phyloP scores from a whole-genome alignment of 164 flowering plant genomes.

The Cinnamomum micranthum region DNA sequence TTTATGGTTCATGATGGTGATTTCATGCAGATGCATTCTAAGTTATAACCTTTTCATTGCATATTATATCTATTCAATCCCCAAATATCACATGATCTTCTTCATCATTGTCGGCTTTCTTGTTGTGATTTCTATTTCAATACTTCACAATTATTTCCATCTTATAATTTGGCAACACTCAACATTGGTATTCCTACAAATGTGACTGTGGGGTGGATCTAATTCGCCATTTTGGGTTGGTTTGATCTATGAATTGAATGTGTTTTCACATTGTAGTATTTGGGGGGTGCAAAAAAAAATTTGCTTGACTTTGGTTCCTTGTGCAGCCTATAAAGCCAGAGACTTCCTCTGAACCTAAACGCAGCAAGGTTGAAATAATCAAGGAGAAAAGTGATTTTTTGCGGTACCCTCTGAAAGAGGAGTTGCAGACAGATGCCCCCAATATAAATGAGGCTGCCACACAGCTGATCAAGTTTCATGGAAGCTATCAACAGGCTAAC shows the following conservation, averaged over 20 bases:
- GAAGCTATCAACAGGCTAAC: slow-evolving; percentile 89
- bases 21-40: too few species aligned
- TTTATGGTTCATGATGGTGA: too few species aligned
- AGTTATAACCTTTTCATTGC: too few species aligned
- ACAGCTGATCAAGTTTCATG: slow-evolving; percentile 96
- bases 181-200: too few species aligned
- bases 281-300: not conserved
- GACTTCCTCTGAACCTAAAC: slow-evolving; percentile 54
- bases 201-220: too few species aligned
- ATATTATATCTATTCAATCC: too few species aligned
- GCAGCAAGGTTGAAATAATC: slow-evolving; percentile 94
- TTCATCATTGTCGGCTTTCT: too few species aligned
- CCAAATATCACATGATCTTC: too few species aligned
- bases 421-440: slow-evolving; percentile 76
- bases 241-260: not conserved
- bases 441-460: slow-evolving; percentile 85
- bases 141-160: too few species aligned
- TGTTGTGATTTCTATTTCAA: too few species aligned
- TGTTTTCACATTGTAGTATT: not conserved
- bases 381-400: slow-evolving; percentile 91
- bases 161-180: too few species aligned
- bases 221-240: too few species aligned
- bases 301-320: not conserved
- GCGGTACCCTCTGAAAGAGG: slow-evolving; percentile 95
- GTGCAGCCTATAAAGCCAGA: slow-evolving; percentile 80